These are phyloP conservation scores for Dimocarpus longan DNA, from an alignment of 345 rosid species.

Conservation along the genomic window DNA sequence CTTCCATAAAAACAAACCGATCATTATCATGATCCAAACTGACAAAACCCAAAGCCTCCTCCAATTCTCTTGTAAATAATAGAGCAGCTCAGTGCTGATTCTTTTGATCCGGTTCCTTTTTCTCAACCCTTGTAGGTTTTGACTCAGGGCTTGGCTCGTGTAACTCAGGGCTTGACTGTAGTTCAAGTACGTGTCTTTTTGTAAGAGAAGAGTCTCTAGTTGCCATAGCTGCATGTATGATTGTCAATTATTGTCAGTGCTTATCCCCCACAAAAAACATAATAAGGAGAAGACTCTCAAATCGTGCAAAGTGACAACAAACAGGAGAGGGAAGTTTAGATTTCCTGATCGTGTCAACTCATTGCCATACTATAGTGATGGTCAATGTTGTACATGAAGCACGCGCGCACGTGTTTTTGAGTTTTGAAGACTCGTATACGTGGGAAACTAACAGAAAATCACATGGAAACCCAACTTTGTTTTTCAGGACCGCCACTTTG, in stretches of 20 bases:
- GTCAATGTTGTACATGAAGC: slow-evolving; percentile 2
- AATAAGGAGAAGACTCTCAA: neutral
- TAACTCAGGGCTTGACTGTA: slow-evolving; percentile 97
- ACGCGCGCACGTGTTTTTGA: slow-evolving; percentile 5
- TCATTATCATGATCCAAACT: slow-evolving; percentile 80
- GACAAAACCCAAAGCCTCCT: slow-evolving; percentile 86
- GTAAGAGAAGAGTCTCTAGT: slow-evolving; percentile 91
- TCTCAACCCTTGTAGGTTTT: slow-evolving; percentile 90
- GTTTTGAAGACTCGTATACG: slow-evolving; percentile 22
- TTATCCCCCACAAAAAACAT: slow-evolving; percentile 19
- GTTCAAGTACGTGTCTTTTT: slow-evolving; percentile 92
- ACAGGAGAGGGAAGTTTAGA: neutral
- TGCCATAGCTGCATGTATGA: slow-evolving; percentile 85
- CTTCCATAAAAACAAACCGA: slow-evolving; percentile 86
- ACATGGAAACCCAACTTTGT: slow-evolving; percentile 34
- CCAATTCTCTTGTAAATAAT: slow-evolving; percentile 89
- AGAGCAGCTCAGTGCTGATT: slow-evolving; percentile 50
- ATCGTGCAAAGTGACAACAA: slow-evolving; percentile 8
- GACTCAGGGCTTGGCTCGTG: slow-evolving; percentile 98
- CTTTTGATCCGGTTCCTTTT: slow-evolving; percentile 54
- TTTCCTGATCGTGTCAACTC: slow-evolving; percentile 27
- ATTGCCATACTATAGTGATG: slow-evolving; percentile 17
- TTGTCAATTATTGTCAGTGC: neutral
- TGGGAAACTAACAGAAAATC: slow-evolving; percentile 22
- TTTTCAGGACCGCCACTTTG: slow-evolving; percentile 24